Base-by-base conservation (phyloP, 2,329 filamentous ascomycete species). In the Gremmenia infestans region DNA sequence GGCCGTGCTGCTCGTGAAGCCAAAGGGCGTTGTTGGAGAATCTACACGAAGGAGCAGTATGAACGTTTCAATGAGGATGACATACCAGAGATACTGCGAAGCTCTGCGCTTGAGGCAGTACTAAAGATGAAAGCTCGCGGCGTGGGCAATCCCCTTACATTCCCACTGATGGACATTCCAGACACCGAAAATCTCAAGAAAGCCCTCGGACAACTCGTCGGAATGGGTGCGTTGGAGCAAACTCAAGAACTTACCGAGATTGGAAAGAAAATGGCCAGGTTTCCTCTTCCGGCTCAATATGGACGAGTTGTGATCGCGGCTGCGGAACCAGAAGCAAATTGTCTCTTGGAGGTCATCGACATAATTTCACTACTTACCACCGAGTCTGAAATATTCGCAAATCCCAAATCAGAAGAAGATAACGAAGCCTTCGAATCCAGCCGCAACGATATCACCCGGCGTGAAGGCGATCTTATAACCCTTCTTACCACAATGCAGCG, bases 1-100 rank as follows among this genome's bases (percentile, higher is more conserved):
- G 94, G 94, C 70, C 89, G 94, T 74, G 94, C 94, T 8, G 94
- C 94, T 43, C 87, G 94, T 79, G 94, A 99, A 73, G 91, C 86
- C 0, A 82, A 91, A 0, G 94, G 94, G 1, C 91, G 94, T 69
- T 97, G 92, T 72, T 96, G 86, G 70, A 81, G 94, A 43, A 75
- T 99, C 1, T 99, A 96, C 70, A 96, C 93, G 0, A 85, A 96
- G 63, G 79, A 82, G 4, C 83, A 86, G 2, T 97, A 90, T 70
- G 74, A 84, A 9, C 73, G 76, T 0, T 75, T 97, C 6, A 81
- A 88, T 46, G 83, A 89, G 55, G 81, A 87, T 0, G 92, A 92
- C 48, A 81, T 86, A 0, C 93, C 94, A 0, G 94, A 99, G 70
- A 97, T 99, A 11, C 74, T 97, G 11, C 83, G 94, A 19, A 95